Evolutionary conservation across 352 stramenopile species (phyloP).

Genomic region (Globisporangium cylindrosporum): DNA sequence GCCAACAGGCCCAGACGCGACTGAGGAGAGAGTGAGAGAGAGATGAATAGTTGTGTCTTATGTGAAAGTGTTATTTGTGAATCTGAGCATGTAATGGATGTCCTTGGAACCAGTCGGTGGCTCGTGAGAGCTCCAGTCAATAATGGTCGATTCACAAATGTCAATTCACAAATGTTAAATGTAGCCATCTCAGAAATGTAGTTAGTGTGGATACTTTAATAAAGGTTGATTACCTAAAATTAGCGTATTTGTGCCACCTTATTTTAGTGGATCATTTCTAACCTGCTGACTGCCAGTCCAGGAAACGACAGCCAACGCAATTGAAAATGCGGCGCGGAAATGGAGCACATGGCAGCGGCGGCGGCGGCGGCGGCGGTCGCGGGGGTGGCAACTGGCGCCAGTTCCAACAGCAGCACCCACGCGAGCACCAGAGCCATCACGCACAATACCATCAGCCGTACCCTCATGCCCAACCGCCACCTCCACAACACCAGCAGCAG

Average conservation of each 20-base stretch:
- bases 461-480: neutral
- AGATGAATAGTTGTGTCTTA: neutral
- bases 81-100: neutral
- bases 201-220: neutral
- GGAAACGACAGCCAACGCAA: constrained; percentile 9
- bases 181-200: neutral
- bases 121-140: neutral
- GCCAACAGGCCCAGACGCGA: neutral
- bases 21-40: neutral
- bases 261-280: neutral
- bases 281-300: constrained; percentile 1
- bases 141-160: too few species aligned
- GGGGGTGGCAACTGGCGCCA: constrained; percentile 24
- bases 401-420: constrained; percentile 34
- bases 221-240: neutral
- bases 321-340: constrained; percentile 17
- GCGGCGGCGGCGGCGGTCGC: neutral
- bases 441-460: neutral
- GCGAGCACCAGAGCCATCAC: constrained; percentile 1
- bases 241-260: neutral
- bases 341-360: constrained; percentile 11
- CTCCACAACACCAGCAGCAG: constrained; percentile 29
- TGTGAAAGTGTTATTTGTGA: neutral
- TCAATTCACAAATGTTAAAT: neutral
- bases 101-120: neutral